Evolutionary conservation across 257 asterid species (phyloP), one percentile per base, ranked within the genome.

Genomic region (Schizonepeta tenuifolia): DNA sequence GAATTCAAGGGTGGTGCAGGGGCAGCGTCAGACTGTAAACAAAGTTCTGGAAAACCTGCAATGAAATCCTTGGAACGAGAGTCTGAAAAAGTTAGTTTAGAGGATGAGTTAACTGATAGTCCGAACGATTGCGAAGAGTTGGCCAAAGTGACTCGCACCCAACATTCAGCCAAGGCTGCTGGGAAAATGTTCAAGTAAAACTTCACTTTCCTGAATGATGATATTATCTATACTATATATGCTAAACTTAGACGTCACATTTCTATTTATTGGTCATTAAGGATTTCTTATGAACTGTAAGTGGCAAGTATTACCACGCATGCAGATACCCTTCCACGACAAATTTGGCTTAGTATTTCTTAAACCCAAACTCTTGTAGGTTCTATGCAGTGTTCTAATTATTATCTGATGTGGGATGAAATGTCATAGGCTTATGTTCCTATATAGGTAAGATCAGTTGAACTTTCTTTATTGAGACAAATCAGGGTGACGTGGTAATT

Each of bases 1-100:
- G 93, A 90, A 86, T 92, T 90, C 76, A 88, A 88, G 86, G 95
- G 93, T 70, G 97, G 97, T 57, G 88, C 87, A 0, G 97, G 98
- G 69, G 95, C 77, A 55, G 35, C 81, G 24, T 53, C 78, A 51
- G 77, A 78, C 38, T 8, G 69, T 61, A 83, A 80, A 55, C 74
- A 33, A 73, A 75, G 40, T 65, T 75, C 72, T 72, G 80, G 67
- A 53, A 85, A 72, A 79, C 17, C 74, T 65, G 56, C 77, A 56
- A 66, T 49, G 59, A 84, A 76, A 82, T 55, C 50, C 70, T 38
- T 71, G 76, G 91, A 77, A 68, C 78, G 17, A 56, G 78, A 71
- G 70, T 78, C 93, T 36, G 85, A 91, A 63, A 72, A 86, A 83
- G 67, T 55, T 33, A 72, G 72, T 64, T 69, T 54, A 18, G 84